Evolutionary conservation across 345 rosid genomes (phyloP).

Genomic region (Camelina sativa): DNA sequence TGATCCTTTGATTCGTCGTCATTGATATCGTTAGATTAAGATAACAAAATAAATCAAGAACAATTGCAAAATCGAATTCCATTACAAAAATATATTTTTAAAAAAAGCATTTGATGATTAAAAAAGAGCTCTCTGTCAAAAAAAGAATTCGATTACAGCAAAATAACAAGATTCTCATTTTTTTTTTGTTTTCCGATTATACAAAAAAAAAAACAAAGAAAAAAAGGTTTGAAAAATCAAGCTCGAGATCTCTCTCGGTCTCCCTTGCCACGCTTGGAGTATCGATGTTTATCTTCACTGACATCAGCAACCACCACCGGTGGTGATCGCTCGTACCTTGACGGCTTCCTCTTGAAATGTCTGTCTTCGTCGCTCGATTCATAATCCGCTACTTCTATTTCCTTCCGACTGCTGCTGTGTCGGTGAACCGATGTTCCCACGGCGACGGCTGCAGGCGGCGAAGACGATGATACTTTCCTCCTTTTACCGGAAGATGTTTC

Average conservation of each 20-base stretch:
- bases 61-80: too few relatives aligned
- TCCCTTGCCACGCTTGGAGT: slow-evolving; percentile 40
- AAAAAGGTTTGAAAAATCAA: not conserved
- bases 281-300: slow-evolving; percentile 36
- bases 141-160: too few relatives aligned
- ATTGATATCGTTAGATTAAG: too few relatives aligned
- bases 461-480: slow-evolving; percentile 55
- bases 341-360: slow-evolving; percentile 90
- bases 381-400: slow-evolving; percentile 51
- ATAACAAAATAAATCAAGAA: too few relatives aligned
- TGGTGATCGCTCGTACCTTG: slow-evolving; percentile 73
- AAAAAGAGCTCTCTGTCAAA: too few relatives aligned
- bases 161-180: not conserved
- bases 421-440: slow-evolving; percentile 27
- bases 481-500: slow-evolving; percentile 62
- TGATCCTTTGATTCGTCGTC: too few relatives aligned
- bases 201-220: not conserved
- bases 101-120: too few relatives aligned
- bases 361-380: slow-evolving; percentile 93
- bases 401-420: slow-evolving; percentile 41
- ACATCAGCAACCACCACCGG: slow-evolving; percentile 35
- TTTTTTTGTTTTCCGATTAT: not conserved
- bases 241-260: slow-evolving; percentile 35
- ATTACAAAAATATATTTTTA: too few relatives aligned
- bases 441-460: slow-evolving; percentile 32